Evolutionary conservation across 2,329 filamentous ascomycete genomes (phyloP).

Genomic region (Anisogramma anomala): DNA sequence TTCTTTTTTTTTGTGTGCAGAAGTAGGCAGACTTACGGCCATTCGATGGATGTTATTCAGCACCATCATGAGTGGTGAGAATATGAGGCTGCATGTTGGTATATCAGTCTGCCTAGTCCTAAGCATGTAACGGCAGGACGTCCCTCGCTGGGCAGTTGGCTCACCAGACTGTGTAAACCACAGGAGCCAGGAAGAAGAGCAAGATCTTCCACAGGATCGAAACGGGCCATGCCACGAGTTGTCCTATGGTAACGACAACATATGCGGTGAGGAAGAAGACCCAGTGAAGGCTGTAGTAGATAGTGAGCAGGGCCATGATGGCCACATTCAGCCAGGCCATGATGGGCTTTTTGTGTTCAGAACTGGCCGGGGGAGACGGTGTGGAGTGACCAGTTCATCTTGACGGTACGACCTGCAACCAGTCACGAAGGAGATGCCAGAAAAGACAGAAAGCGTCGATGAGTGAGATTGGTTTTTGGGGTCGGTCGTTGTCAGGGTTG

Average conservation of each 20-base stretch:
- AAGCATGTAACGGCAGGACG: background rate
- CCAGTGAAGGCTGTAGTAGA: conserved; percentile 1
- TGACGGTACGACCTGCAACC: too few relatives aligned
- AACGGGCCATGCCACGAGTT: conserved; percentile 10
- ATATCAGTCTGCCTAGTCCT: background rate
- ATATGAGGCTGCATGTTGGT: background rate
- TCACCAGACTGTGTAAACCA: conserved; percentile 11
- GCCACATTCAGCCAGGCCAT: conserved; percentile 11
- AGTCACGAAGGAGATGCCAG: too few relatives aligned
- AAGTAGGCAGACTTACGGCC: conserved; percentile 3
- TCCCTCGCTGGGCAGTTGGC: background rate
- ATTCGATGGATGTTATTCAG: conserved; percentile 4
- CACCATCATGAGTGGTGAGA: conserved; percentile 20
- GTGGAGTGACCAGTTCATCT: too few relatives aligned
- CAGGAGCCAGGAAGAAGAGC: conserved; percentile 13
- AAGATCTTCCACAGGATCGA: conserved; percentile 3
- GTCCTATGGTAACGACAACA: conserved; percentile 1
- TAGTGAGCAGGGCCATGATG: conserved; percentile 1
- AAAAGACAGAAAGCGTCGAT: too few relatives aligned
- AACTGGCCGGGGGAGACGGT: too few relatives aligned
- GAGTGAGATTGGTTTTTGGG: too few relatives aligned
- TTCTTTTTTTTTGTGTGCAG: background rate
- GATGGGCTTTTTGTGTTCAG: background rate
- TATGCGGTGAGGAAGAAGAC: background rate
- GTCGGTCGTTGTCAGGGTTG: background rate